Percentiles rank a stretch among this genome's conserved stretches.
Evolutionary conservation across 139 green algal genomes (phyloP).

Genomic region (Limnomonas spitsbergensis): DNA sequence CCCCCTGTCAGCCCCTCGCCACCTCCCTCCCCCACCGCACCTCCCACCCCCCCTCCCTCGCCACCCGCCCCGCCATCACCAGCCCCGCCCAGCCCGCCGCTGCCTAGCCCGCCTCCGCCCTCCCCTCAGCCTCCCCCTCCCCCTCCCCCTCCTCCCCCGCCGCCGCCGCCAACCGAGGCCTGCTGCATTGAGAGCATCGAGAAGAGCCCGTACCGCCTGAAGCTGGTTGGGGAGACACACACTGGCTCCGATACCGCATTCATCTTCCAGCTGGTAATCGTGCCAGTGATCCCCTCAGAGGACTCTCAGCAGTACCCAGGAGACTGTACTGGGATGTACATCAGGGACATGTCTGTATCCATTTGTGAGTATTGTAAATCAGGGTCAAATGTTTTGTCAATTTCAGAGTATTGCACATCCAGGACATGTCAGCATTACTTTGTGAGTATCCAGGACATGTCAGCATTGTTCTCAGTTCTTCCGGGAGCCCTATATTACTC

Average conservation of each 20-base stretch:
- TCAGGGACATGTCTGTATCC: constrained; percentile 28
- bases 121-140: no score
- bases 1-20: no score
- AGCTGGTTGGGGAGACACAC: constrained; percentile 13
- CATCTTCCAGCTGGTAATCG: constrained; percentile 33
- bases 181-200: no score
- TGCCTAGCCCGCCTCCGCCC: no score
- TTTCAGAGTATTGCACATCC: no score
- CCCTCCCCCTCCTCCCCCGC: no score
- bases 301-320: constrained; percentile 13
- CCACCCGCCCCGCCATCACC: constrained; percentile 3
- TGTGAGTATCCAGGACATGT: no score
- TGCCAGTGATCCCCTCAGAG: background rate
- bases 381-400: no score
- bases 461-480: no score
- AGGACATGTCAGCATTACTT: no score
- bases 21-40: background rate
- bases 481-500: no score
- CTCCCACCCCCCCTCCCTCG: background rate
- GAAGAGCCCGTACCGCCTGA: constrained; percentile 34
- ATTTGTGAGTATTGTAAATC: constrained; percentile 47
- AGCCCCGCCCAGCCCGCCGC: constrained; percentile 16
- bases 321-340: constrained; percentile 34
- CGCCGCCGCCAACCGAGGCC: no score
- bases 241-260: constrained; percentile 44